These are phyloP conservation scores for Ogataea polymorpha DNA, from an alignment of 805 yeast genomes.

Conservation along the genomic window DNA sequence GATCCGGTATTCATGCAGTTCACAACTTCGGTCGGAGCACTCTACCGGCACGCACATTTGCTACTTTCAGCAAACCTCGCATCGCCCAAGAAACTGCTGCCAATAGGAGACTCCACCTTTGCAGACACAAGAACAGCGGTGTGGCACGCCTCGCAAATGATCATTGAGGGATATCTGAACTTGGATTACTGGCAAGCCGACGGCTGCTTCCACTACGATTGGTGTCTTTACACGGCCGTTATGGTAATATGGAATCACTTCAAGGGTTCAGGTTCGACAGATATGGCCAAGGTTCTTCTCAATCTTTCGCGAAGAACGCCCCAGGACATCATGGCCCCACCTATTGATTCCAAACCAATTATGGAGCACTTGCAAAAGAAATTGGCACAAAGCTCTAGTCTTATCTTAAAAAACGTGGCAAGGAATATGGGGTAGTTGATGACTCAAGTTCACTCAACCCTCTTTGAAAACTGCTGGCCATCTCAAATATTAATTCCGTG, in stretches of 20 bases:
- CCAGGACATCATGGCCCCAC: not conserved
- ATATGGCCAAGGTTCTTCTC: slow-evolving; percentile 8
- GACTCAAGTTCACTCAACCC: too few relatives aligned
- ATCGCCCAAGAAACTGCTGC: not conserved
- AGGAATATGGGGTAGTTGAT: too few relatives aligned
- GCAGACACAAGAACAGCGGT: slow-evolving; percentile 5
- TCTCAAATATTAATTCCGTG: not conserved
- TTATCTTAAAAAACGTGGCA: not conserved
- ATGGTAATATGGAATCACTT: slow-evolving; percentile 10
- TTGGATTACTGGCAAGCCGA: slow-evolving; percentile 17
- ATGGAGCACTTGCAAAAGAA: not conserved
- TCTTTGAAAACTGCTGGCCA: not conserved
- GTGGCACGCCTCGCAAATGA: slow-evolving; percentile 14
- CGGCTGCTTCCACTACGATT: slow-evolving; percentile 15
- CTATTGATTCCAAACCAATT: slow-evolving; percentile 4
- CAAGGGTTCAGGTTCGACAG: slow-evolving; percentile 3
- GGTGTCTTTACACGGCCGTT: slow-evolving; percentile 17
- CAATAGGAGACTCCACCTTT: not conserved
- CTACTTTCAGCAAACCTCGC: slow-evolving; percentile 7
- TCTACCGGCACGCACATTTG: slow-evolving; percentile 12
- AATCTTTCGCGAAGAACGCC: slow-evolving; percentile 8
- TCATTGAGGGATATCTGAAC: slow-evolving; percentile 15
- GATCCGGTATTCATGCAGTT: not conserved
- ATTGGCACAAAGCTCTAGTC: not conserved
- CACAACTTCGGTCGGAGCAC: slow-evolving; percentile 8